These are phyloP conservation scores for Aspergillus sp. DNA, from an alignment of 2,329 filamentous ascomycete species.

Conservation along the genomic window DNA sequence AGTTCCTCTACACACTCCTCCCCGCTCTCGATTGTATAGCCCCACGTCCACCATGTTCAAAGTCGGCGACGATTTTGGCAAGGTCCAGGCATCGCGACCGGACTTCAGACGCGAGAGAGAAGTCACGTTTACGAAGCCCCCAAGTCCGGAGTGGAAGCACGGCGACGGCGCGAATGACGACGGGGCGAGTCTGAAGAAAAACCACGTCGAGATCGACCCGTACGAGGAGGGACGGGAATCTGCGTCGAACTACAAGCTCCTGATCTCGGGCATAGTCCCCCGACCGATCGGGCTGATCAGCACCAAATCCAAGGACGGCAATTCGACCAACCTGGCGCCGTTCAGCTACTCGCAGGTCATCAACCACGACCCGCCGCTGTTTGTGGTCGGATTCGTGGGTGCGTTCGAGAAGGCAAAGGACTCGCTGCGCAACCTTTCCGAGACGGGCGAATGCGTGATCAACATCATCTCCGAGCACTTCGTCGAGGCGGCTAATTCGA, in stretches of 20 bases:
- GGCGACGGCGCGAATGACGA: slow-evolving; percentile 36
- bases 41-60: slow-evolving; percentile 17
- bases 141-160: slow-evolving; percentile 33
- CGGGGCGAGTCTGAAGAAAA: slow-evolving; percentile 41
- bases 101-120: slow-evolving; percentile 28
- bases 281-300: slow-evolving; percentile 64
- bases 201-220: slow-evolving; percentile 72
- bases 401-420: slow-evolving; percentile 61
- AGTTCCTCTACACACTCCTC: neutral
- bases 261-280: slow-evolving; percentile 75
- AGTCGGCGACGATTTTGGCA: slow-evolving; percentile 22
- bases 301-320: slow-evolving; percentile 53
- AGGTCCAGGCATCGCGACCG: slow-evolving; percentile 34
- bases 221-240: slow-evolving; percentile 59
- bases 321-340: slow-evolving; percentile 66
- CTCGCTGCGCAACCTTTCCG: slow-evolving; percentile 62
- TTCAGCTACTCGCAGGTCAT: slow-evolving; percentile 82
- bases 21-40: slow-evolving; percentile 9
- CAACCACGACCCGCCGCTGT: slow-evolving; percentile 77
- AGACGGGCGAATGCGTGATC: slow-evolving; percentile 66
- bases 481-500: slow-evolving; percentile 79
- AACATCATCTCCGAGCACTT: slow-evolving; percentile 82
- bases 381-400: slow-evolving; percentile 55
- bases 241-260: slow-evolving; percentile 77
- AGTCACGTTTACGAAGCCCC: slow-evolving; percentile 32